Base-by-base conservation (phyloP, 768 basidiomycete species). In the Trametes punicea region DNA sequence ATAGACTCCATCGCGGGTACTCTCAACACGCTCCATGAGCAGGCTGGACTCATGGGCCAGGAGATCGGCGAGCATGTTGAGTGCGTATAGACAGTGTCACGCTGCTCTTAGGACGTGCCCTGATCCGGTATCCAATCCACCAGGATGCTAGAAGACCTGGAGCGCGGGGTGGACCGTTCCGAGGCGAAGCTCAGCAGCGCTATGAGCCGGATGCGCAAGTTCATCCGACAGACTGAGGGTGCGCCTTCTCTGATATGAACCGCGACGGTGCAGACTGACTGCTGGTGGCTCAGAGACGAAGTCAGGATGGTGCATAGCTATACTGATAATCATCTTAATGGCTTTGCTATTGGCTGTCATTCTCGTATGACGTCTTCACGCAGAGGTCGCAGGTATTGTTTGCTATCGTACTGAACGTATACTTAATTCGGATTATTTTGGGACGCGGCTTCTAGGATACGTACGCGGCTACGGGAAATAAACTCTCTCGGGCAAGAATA, bases 61-160 rank as follows among this genome's bases (percentile, higher is more conserved):
- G 97, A 99, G 68, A 90, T 98, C 46, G 75, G 69, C 8, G 93
- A 95, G 67, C 97, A 99, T 65, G 90, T 88, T 62, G 91, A 92
- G 96, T 96, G 59, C 60, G 83, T 64, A 16, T 21, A 42, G 9
- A 44, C 27, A 30, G 69, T 58, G 46, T 2, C 30, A 31, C 18
- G 18, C 42, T 70, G 26, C 20, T 30, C 54, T 26, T 48, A 41
- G 9, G 20, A 13, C 2, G 1, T 4, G 16, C 6, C 34, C 20
- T 39, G 26, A 31, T 56, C 13, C 18, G 26, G 29, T 48, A 2
- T 1, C 4, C 10, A 2, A 25, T 10, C 21, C 5, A n/a, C 21
- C 23, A 97, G 95, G 65, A 83, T 98, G 59, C 73, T 98, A 15
- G 85, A 87, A 58, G 85, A 90, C 60, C 83, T 97, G 2, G 95